phyloP scores from a whole-genome alignment of 2,329 filamentous ascomycete genomes.

The Epichloe gansuensis region DNA sequence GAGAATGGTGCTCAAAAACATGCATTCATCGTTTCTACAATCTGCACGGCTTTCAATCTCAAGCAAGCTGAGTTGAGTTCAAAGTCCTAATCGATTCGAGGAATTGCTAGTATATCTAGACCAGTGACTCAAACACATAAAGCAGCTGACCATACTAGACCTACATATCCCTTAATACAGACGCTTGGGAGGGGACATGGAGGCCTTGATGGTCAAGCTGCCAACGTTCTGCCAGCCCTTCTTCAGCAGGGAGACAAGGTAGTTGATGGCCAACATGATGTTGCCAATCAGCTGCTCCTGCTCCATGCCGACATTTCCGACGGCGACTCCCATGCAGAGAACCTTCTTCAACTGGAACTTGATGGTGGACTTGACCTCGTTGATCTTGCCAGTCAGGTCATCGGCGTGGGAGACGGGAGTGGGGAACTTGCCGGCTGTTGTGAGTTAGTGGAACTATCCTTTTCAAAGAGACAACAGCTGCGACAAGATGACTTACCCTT shows the following conservation, averaged over 20 bases:
- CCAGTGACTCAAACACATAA: conserved; percentile 3
- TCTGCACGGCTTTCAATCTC: no score
- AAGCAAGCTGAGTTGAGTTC: conserved; percentile 1
- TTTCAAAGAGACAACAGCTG: neutral
- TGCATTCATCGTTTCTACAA: no score
- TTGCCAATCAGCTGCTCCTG: conserved; percentile 93
- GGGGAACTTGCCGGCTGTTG: conserved; percentile 92
- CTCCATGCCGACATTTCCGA: conserved; percentile 96
- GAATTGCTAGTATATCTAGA: neutral
- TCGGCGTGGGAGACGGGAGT: conserved; percentile 95
- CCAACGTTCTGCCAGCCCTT: conserved; percentile 99
- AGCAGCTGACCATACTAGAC: conserved; percentile 8
- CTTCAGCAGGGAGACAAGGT: conserved; percentile 98
- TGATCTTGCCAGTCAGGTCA: conserved; percentile 90
- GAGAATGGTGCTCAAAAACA: no score
- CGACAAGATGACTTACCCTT: conserved; percentile 57
- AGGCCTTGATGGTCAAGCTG: conserved; percentile 98
- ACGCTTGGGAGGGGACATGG: conserved; percentile 97
- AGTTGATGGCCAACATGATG: conserved; percentile 99
- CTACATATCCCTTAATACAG: conserved; percentile 63
- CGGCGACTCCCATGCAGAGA: conserved; percentile 98
- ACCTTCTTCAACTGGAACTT: conserved; percentile 99
- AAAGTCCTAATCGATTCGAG: conserved; percentile 7
- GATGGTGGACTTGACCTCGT: conserved; percentile 99
- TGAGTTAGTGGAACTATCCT: conserved; percentile 14